Conservation (phyloP, 495 filamentous ascomycete genomes). For the Alectoria sarmentosa region DNA sequence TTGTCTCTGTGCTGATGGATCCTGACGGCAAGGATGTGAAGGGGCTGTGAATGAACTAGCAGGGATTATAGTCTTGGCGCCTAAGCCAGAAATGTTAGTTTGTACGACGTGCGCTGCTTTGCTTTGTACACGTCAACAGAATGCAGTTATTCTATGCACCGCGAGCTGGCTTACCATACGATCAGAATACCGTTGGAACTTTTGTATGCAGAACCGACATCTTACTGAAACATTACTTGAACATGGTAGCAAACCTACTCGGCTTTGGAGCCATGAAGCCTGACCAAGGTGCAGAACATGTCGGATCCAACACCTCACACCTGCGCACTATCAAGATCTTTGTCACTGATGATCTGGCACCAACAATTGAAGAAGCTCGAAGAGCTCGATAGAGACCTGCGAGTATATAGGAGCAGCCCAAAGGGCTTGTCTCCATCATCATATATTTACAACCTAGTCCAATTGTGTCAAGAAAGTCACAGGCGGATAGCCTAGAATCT, state of each 20-base stretch:
- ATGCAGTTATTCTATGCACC: not conserved
- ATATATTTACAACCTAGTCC: not conserved
- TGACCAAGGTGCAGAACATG: not conserved
- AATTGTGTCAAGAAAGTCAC: not conserved
- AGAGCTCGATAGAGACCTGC: not conserved
- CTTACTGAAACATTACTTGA: not conserved
- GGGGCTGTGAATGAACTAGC: not conserved
- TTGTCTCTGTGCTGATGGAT: too few species aligned
- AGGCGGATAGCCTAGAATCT: not conserved
- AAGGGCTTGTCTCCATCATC: not conserved
- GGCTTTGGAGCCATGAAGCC: not conserved
- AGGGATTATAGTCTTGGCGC: not conserved
- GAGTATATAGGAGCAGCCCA: not conserved
- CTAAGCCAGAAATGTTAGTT: not conserved
- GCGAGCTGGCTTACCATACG: not conserved
- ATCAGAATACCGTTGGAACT: not conserved
- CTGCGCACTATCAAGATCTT: not conserved
- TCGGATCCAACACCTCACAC: not conserved
- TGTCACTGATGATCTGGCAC: not conserved
- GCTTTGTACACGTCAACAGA: not conserved
- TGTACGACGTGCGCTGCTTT: constrained; percentile 1
- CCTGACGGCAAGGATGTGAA: not conserved
- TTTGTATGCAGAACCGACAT: too few species aligned
- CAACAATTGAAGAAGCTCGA: not conserved
- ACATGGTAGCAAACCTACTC: not conserved